phyloP scores from a whole-genome alignment of 1,284 basidiomycete species.

The Sporisorium graminicola region DNA sequence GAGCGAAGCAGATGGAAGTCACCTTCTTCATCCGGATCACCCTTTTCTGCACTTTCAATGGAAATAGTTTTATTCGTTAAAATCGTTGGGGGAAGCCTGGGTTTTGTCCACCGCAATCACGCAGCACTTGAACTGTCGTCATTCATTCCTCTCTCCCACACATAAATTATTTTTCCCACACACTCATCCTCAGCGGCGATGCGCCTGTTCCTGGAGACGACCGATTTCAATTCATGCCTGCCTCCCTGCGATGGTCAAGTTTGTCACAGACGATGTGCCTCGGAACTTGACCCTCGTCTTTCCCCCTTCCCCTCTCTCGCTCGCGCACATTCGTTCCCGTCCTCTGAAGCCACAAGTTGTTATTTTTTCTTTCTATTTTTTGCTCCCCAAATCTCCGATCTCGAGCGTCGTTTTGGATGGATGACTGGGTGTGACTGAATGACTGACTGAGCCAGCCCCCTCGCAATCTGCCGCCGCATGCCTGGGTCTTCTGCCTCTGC shows the following conservation, averaged over 20 bases:
- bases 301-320: not conserved
- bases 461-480: not conserved
- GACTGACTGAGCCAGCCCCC: not conserved
- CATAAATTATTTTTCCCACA: too few species aligned
- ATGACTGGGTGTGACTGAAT: not conserved
- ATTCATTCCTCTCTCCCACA: conserved; percentile 25
- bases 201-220: not conserved
- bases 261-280: not conserved
- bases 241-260: not conserved
- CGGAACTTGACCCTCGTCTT: not conserved
- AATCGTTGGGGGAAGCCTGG: not conserved
- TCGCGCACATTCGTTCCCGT: not conserved
- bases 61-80: too few species aligned
- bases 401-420: not conserved
- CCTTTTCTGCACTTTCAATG: too few species aligned
- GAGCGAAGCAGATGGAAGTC: too few species aligned
- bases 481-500: too few species aligned
- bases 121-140: conserved; percentile 22
- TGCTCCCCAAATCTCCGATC: conserved; percentile 20
- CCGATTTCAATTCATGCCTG: too few species aligned
- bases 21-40: not conserved
- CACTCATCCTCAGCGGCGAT: conserved; percentile 1
- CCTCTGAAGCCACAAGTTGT: not conserved
- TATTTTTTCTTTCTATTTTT: not conserved
- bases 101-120: not conserved